Evolutionary conservation across 345 rosid species (phyloP).

Genomic region (Populus simonii): DNA sequence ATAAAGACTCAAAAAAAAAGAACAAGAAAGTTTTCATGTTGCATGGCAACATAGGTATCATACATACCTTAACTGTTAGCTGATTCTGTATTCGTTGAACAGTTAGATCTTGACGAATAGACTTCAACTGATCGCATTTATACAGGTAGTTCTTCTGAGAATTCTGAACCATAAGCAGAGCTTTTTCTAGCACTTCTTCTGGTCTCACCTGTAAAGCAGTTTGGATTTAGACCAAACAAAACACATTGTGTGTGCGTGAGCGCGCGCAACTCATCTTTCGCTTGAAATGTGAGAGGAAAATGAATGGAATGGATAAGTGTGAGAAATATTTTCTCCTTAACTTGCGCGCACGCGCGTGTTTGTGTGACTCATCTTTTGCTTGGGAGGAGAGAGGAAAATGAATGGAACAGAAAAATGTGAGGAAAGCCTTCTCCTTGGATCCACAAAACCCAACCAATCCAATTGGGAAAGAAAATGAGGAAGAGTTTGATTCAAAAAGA

Average conservation of each 20-base stretch:
- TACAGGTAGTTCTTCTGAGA: slow-evolving; percentile 89
- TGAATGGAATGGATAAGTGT: not conserved
- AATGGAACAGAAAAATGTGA: not conserved
- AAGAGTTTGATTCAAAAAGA: not conserved
- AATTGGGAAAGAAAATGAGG: not conserved
- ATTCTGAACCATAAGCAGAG: slow-evolving; percentile 76
- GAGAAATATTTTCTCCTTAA: not conserved
- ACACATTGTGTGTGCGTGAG: not conserved
- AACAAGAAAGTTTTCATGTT: not conserved
- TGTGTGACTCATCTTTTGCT: not conserved
- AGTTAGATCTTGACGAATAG: slow-evolving; percentile 97
- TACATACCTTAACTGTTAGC: slow-evolving; percentile 75
- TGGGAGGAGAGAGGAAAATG: not conserved
- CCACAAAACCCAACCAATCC: not conserved
- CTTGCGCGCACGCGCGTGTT: not conserved
- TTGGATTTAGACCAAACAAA: slow-evolving; percentile 4
- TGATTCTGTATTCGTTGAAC: slow-evolving; percentile 88
- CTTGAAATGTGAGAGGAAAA: not conserved
- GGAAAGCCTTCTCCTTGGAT: not conserved
- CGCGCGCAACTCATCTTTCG: not conserved
- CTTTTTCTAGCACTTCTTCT: slow-evolving; percentile 90
- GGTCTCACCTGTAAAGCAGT: slow-evolving; percentile 75
- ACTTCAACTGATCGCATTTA: slow-evolving; percentile 96
- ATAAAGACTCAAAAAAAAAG: not conserved
- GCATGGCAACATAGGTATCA: not conserved